Percentiles rank a stretch among this genome's conserved stretches.
Conservation (phyloP, 169 alveolate species). For the Cryptosporidium meleagridis region DNA sequence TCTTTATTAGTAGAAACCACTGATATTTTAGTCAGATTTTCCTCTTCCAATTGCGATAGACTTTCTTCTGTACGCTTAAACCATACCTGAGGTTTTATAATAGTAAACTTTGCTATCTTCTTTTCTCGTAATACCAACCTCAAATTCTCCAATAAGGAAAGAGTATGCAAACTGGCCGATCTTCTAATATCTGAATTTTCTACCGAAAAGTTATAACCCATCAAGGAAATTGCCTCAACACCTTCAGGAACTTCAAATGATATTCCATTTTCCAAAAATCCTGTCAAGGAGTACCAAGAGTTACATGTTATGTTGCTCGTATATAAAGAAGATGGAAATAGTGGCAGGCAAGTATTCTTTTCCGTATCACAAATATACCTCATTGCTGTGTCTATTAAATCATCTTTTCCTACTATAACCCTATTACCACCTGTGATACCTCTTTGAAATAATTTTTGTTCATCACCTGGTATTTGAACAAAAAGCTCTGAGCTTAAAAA, state of each 20-base stretch:
- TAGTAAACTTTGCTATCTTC: constrained; percentile 15
- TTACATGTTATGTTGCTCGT: constrained; percentile 42
- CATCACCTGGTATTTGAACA: not conserved
- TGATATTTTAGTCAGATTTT: not conserved
- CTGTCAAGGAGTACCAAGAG: constrained; percentile 60
- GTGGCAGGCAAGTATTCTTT: constrained; percentile 11
- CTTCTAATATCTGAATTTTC: constrained; percentile 24
- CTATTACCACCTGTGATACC: not conserved
- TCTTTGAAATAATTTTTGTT: not conserved
- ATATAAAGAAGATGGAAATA: constrained; percentile 61
- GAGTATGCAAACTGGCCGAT: constrained; percentile 20
- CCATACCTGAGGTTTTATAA: constrained; percentile 60
- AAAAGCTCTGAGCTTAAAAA: not conserved
- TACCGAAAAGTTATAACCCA: constrained; percentile 46
- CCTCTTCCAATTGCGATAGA: not conserved
- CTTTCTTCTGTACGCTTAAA: constrained; percentile 19
- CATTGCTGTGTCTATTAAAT: constrained; percentile 46
- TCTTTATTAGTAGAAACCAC: not conserved
- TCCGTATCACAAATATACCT: constrained; percentile 58
- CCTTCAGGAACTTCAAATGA: constrained; percentile 65
- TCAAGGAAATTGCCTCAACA: constrained; percentile 44
- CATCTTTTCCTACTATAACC: constrained; percentile 19
- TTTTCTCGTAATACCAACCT: constrained; percentile 24
- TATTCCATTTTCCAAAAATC: constrained; percentile 17
- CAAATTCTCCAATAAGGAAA: constrained; percentile 55